These are phyloP conservation scores for Phytophthora podocarpi DNA, from an alignment of 352 stramenopile species.

Conservation along the genomic window DNA sequence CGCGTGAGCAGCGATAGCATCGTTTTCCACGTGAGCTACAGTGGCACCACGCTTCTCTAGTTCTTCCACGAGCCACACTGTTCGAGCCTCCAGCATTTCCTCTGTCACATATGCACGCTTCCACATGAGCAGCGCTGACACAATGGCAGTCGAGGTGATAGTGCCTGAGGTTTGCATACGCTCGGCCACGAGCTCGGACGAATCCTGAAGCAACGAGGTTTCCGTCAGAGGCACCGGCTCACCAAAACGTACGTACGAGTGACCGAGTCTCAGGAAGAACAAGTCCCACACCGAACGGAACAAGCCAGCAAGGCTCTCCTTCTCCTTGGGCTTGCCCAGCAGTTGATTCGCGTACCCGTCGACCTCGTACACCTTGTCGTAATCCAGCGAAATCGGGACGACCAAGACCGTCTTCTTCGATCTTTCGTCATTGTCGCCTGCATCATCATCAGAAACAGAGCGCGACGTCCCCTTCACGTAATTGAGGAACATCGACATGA, in stretches of 20 bases:
- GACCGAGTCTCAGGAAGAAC: constrained; percentile 75
- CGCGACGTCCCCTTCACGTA: constrained; percentile 42
- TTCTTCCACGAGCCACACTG: constrained; percentile 64
- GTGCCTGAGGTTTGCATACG: constrained; percentile 81
- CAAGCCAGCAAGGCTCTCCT: constrained; percentile 77
- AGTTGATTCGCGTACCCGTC: constrained; percentile 88
- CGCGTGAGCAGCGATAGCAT: constrained; percentile 61
- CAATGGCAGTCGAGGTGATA: constrained; percentile 74
- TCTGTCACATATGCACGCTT: constrained; percentile 63
- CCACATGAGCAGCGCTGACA: constrained; percentile 82
- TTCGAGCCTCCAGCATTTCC: constrained; percentile 60
- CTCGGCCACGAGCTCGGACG: constrained; percentile 56
- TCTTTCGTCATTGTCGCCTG: constrained; percentile 12
- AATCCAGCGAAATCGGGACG: constrained; percentile 89
- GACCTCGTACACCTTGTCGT: constrained; percentile 90
- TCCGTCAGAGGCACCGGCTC: constrained; percentile 66
- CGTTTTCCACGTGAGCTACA: constrained; percentile 63
- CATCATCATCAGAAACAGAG: constrained; percentile 12
- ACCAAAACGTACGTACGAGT: constrained; percentile 88
- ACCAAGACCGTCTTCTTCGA: constrained; percentile 67
- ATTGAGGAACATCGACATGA: constrained; percentile 75
- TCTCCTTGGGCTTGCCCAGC: constrained; percentile 85
- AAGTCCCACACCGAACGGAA: constrained; percentile 77
- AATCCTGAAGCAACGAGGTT: constrained; percentile 47
- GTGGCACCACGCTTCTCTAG: constrained; percentile 50